These are phyloP conservation scores for Pulveroboletus sp. DNA, from an alignment of 1,284 basidiomycete genomes.

Conservation along the genomic window DNA sequence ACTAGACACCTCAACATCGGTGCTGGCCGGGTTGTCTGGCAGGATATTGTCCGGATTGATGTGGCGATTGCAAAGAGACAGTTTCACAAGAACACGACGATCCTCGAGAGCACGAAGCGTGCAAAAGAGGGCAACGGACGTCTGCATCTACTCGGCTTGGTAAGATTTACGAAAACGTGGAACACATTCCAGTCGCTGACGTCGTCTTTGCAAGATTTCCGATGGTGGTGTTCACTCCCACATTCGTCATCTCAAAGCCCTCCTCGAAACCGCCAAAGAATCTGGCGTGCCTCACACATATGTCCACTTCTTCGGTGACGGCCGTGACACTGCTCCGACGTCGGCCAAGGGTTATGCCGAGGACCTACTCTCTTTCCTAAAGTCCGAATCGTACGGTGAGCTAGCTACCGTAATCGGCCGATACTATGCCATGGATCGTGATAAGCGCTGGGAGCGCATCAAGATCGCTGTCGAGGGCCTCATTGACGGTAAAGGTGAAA, in stretches of 20 bases:
- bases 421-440: conserved; percentile 95
- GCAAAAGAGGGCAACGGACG: conserved; percentile 82
- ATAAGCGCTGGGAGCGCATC: conserved; percentile 92
- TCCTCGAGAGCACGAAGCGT: conserved; percentile 70
- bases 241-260: conserved; percentile 82
- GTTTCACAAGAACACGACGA: conserved; percentile 77
- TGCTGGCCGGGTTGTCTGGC: conserved; percentile 91
- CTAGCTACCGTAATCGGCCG: conserved; percentile 82
- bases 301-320: conserved; percentile 89
- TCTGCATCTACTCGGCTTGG: conserved; percentile 82
- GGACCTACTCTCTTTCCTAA: conserved; percentile 75
- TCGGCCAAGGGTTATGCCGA: conserved; percentile 74
- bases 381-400: conserved; percentile 72
- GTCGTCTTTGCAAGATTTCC: conserved; percentile 56
- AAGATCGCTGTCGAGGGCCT: conserved; percentile 86
- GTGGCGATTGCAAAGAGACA: conserved; percentile 85
- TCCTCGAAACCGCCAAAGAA: conserved; percentile 87
- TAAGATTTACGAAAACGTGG: conserved; percentile 40
- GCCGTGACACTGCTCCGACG: conserved; percentile 85
- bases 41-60: conserved; percentile 92
- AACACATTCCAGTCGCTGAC: not conserved
- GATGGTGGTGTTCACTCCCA: conserved; percentile 96
- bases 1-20: conserved; percentile 87
- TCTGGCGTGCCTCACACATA: conserved; percentile 80
- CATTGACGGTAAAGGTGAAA: conserved; percentile 73